phyloP scores from a whole-genome alignment of 805 yeast species.

The Spencermartinsiella europaea region DNA sequence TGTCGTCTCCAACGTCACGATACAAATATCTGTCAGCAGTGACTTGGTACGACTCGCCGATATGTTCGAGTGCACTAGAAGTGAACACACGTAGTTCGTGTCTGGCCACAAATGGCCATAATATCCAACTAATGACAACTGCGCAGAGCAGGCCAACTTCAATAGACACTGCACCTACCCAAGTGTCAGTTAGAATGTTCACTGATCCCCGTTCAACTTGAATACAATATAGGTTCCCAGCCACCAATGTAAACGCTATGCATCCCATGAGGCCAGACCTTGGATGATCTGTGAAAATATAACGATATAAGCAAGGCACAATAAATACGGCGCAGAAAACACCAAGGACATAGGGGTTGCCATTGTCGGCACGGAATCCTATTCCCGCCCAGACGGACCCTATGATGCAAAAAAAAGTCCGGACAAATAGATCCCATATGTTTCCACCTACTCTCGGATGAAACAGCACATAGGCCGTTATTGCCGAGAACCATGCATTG shows the following conservation, averaged over 20 bases:
- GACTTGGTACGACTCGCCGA: slow-evolving; percentile 43
- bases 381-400: slow-evolving; percentile 48
- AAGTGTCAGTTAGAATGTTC: slow-evolving; percentile 32
- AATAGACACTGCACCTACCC: slow-evolving; percentile 38
- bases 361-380: slow-evolving; percentile 37
- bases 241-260: slow-evolving; percentile 38
- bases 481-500: slow-evolving; percentile 42
- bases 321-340: slow-evolving; percentile 38
- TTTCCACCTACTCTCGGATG: slow-evolving; percentile 37
- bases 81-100: slow-evolving; percentile 38
- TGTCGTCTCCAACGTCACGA: slow-evolving; percentile 43
- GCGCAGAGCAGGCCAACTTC: slow-evolving; percentile 38
- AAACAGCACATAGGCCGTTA: slow-evolving; percentile 35
- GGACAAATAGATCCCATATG: slow-evolving; percentile 25
- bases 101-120: slow-evolving; percentile 47
- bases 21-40: slow-evolving; percentile 46
- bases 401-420: slow-evolving; percentile 34
- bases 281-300: slow-evolving; percentile 36
- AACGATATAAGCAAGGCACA: slow-evolving; percentile 32
- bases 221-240: slow-evolving; percentile 28
- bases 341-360: slow-evolving; percentile 38
- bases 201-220: not conserved
- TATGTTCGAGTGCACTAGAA: slow-evolving; percentile 37
- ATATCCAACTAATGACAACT: slow-evolving; percentile 39
- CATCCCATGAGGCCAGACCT: slow-evolving; percentile 41